Evolutionary conservation across 495 filamentous ascomycete genomes (phyloP), one percentile per base, ranked within the genome.

Genomic region (Xylaria flabelliformis): DNA sequence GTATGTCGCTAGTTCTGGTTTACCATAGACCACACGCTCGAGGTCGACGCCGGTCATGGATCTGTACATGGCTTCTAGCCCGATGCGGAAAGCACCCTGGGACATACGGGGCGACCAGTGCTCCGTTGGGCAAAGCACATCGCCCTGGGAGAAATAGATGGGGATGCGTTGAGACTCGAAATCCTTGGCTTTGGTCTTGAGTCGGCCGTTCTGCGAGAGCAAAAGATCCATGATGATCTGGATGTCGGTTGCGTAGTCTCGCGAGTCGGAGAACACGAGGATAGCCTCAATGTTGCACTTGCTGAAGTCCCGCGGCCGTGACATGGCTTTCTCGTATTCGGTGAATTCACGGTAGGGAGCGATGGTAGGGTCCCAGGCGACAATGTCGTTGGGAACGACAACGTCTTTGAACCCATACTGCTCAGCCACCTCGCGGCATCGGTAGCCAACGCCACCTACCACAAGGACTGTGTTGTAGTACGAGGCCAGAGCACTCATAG

Each of bases 181-280:
- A 77, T 92, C 91, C 79, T 89, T 87, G 48, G 92, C 89, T 19
- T 87, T 81, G 36, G 92, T 94, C 46, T 86, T 83, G 21, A 93
- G 80, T 66, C 88, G 88, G 70, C 92, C 92, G 69, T 93, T 85
- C 79, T 93, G 89, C 42, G 91, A 90, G 4, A 91, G 88, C n/a
- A 95, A 83, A 50, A 95, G 85, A 79, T 96, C 93, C 74, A 96
- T 89, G 80, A 95, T 94, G 79, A 96, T 91, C 80, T 95, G 93
- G 78, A 92, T 87, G 78, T 96, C 93, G 41, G 92, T 93, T 36
- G 90, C 91, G 83, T 94, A 95, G 83, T 96, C 93, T 71, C 92
- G 89, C 21, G 91, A 92, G 83, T 95, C 93, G 69, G 90, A 91
- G 82, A 95, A 94, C 74, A 94, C 91, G 73, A 95, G 85, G 80